Conservation (phyloP, 2,329 filamentous ascomycete genomes). For the Trichoderma simmonsii region DNA sequence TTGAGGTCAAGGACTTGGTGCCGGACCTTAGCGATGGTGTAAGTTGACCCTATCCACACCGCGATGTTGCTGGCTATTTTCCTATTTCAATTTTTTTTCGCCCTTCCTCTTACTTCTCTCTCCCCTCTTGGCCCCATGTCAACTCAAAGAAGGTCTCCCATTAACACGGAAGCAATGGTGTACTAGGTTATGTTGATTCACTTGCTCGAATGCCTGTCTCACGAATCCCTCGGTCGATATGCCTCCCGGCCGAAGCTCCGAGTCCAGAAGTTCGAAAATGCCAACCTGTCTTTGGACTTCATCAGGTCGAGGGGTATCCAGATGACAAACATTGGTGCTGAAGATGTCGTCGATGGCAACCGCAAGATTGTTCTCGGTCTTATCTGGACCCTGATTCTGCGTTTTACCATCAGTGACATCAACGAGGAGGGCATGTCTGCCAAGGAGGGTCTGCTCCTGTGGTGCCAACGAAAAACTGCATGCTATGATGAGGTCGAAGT, state of each 20-base stretch:
- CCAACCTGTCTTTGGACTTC: constrained; percentile 91
- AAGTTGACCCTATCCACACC: constrained; percentile 41
- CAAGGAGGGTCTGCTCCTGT: constrained; percentile 89
- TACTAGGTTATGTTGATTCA: constrained; percentile 86
- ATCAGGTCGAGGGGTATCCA: constrained; percentile 89
- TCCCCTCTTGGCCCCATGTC: not conserved
- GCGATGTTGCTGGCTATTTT: not conserved
- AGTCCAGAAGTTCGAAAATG: constrained; percentile 97
- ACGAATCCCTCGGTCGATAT: constrained; percentile 93
- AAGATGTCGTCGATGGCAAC: constrained; percentile 97
- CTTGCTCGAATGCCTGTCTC: constrained; percentile 91
- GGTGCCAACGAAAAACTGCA: constrained; percentile 98
- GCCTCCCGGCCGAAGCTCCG: constrained; percentile 93
- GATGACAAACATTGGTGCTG: constrained; percentile 97
- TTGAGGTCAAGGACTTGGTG: constrained; percentile 84
- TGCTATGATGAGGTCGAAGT: constrained; percentile 98
- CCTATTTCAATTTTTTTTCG: not conserved
- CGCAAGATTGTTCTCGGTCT: constrained; percentile 94
- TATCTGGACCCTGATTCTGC: constrained; percentile 96
- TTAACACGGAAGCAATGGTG: constrained; percentile 18
- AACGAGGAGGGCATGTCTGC: constrained; percentile 97
- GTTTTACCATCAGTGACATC: constrained; percentile 98
- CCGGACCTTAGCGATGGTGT: constrained; percentile 90
- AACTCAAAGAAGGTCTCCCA: not conserved
- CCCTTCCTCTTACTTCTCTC: not conserved